Base-by-base conservation (phyloP, 805 yeast species). In the Debaryomyces maramus region DNA sequence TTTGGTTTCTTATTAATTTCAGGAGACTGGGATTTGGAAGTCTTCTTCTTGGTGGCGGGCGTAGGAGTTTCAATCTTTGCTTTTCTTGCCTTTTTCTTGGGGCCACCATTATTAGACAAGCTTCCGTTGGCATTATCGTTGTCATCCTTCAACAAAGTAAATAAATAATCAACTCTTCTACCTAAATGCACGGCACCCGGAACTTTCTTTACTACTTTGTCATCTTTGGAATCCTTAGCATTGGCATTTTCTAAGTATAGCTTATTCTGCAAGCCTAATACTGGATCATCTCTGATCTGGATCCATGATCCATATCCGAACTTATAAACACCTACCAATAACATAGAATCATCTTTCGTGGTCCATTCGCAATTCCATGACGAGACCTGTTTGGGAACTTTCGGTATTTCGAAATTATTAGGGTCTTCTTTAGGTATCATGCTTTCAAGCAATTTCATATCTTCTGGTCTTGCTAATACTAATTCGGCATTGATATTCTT, bases 221-320 rank as follows among this genome's bases (percentile, higher is more conserved):
- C 51, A 27, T 51, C 47, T 33, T 52, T 48, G 11, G 43, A 41
- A 4, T 36, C 52, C 35, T 46, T 48, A 4, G 43, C 34, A 32
- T 53, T 43, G 45, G 43, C 49, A 13, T 50, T 47, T 39, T 78
- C 83, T 51, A 93, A 71, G 54, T 80, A 93, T 49, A 93, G 67
- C 68, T 88, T 93, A 51, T 88, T 88, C 45, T 88, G 85, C 45
- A 93, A 70, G 8, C 89, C 90, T 43, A 93, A 72, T 38, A 88
- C 75, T 2, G 99, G 98, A 64, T 93, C 99, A 65, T 93, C 99
- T 56, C 99, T 75, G 33, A 93, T 90, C 55, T 86, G 90, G 3
- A 76, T 60, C 99, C 99, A 93, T 1, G 96, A 83, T 13, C 98
- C 98, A 61, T 88, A 90, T 0, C 99, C 99, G 63, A 90, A 90